Conservation (phyloP, 1,139 yeast genomes). For the Geotrichum carabidarum region DNA sequence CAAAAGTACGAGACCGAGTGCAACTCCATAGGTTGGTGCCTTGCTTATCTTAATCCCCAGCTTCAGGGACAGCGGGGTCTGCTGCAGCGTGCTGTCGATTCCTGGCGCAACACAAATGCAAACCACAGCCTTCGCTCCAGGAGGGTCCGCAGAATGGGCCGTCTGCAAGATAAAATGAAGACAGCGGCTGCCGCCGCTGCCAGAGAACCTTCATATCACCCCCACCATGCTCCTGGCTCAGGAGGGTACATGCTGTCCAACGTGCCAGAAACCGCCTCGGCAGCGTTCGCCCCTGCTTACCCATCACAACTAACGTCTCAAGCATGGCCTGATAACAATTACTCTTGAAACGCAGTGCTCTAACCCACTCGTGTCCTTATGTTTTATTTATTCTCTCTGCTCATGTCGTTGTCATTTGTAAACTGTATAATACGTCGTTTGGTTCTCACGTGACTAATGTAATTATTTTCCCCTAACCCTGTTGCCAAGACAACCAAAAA, state of each 20-base stretch:
- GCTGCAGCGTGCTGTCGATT: conserved; percentile 48
- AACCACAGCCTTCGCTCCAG: conserved; percentile 43
- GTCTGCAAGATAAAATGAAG: conserved; percentile 6
- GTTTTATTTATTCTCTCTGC: too few relatives aligned
- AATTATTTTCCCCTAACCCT: too few relatives aligned
- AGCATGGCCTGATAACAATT: not conserved
- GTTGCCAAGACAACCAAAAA: too few relatives aligned
- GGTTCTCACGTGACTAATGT: too few relatives aligned
- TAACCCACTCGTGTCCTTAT: not conserved
- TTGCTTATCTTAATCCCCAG: conserved; percentile 41
- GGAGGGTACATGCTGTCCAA: too few relatives aligned
- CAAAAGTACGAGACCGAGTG: conserved; percentile 45
- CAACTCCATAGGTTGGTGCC: conserved; percentile 46
- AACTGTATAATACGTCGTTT: too few relatives aligned
- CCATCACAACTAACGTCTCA: not conserved
- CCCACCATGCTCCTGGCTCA: not conserved
- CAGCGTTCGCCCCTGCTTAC: not conserved
- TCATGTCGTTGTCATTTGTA: too few relatives aligned
- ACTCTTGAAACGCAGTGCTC: not conserved
- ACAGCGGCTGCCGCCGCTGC: not conserved
- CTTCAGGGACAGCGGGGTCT: conserved; percentile 43
- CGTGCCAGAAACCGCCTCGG: too few relatives aligned
- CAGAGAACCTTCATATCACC: not conserved
- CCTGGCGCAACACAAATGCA: conserved; percentile 45
- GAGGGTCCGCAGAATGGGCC: conserved; percentile 36